phyloP scores from a whole-genome alignment of 768 basidiomycete genomes.

The Podaxis rugospora region DNA sequence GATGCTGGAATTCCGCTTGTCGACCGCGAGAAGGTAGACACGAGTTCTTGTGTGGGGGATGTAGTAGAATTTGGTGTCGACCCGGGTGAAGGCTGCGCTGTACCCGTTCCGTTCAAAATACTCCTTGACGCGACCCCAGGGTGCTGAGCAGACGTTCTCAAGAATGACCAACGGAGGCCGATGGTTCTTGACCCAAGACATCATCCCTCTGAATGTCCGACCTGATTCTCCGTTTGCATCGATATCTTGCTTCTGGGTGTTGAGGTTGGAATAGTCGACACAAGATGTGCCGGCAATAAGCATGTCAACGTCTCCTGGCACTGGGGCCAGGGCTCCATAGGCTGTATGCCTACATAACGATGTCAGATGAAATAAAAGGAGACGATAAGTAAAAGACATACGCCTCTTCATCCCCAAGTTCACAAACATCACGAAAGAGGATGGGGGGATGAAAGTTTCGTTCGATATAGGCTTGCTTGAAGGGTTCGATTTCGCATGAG shows the following conservation, averaged over 20 bases:
- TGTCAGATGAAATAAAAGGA: slow-evolving; percentile 3
- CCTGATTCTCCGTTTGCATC: slow-evolving; percentile 91
- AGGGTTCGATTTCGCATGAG: slow-evolving; percentile 95
- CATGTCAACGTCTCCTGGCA: slow-evolving; percentile 89
- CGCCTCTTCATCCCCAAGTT: slow-evolving; percentile 77
- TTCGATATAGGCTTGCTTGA: slow-evolving; percentile 97
- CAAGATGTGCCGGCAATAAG: slow-evolving; percentile 94
- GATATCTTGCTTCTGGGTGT: slow-evolving; percentile 88
- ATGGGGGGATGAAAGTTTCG: slow-evolving; percentile 92
- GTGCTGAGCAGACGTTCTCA: slow-evolving; percentile 91
- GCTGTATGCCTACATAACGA: slow-evolving; percentile 69
- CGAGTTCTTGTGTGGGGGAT: slow-evolving; percentile 94
- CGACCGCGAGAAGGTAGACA: slow-evolving; percentile 80
- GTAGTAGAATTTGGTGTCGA: slow-evolving; percentile 88
- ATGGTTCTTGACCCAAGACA: slow-evolving; percentile 85
- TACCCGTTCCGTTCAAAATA: slow-evolving; percentile 77
- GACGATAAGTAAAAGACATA: slow-evolving; percentile 31
- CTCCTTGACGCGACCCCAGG: slow-evolving; percentile 73
- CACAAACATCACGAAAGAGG: slow-evolving; percentile 91
- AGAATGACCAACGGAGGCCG: slow-evolving; percentile 89
- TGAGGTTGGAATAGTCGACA: slow-evolving; percentile 95
- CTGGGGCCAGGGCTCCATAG: slow-evolving; percentile 79
- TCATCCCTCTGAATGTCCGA: slow-evolving; percentile 91
- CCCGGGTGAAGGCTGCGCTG: slow-evolving; percentile 61
- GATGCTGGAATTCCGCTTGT: slow-evolving; percentile 54